These are phyloP conservation scores for Psilocybe tampanensis DNA, from an alignment of 768 basidiomycete genomes.

Conservation along the genomic window DNA sequence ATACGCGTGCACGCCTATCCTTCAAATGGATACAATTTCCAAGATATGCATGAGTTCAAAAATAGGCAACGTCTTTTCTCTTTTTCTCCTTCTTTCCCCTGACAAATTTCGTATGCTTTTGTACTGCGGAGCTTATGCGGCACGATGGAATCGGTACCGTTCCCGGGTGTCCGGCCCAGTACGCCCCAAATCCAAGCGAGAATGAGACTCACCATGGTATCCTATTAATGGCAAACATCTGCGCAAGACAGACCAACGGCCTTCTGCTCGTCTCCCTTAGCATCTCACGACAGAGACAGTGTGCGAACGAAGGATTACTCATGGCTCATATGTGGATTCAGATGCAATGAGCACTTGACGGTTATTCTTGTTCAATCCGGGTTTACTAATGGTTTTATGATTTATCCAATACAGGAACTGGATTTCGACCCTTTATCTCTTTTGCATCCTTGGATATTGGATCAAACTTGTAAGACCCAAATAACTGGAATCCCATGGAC, in stretches of 20 bases:
- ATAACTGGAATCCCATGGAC: background rate
- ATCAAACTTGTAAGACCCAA: background rate
- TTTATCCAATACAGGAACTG: background rate
- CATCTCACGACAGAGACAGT: slow-evolving; percentile 11
- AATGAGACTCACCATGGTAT: background rate
- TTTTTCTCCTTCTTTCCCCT: too few relatives aligned
- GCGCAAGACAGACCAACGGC: background rate
- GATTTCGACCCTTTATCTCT: background rate
- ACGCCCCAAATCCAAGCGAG: background rate
- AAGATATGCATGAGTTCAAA: too few relatives aligned
- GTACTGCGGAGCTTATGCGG: background rate
- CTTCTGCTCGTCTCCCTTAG: background rate
- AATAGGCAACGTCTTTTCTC: too few relatives aligned
- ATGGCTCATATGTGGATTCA: background rate
- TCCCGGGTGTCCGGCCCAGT: background rate
- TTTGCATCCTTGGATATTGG: background rate
- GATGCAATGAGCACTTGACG: background rate
- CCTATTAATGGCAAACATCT: background rate
- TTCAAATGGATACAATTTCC: too few relatives aligned
- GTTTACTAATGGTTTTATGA: background rate
- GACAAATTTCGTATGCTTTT: background rate
- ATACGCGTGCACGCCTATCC: too few relatives aligned
- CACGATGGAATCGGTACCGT: slow-evolving; percentile 2
- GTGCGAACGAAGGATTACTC: slow-evolving; percentile 10
- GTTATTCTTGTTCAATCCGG: background rate